Conservation (phyloP, 306 rosid genomes). For the Cyamopsis tetragonoloba region DNA sequence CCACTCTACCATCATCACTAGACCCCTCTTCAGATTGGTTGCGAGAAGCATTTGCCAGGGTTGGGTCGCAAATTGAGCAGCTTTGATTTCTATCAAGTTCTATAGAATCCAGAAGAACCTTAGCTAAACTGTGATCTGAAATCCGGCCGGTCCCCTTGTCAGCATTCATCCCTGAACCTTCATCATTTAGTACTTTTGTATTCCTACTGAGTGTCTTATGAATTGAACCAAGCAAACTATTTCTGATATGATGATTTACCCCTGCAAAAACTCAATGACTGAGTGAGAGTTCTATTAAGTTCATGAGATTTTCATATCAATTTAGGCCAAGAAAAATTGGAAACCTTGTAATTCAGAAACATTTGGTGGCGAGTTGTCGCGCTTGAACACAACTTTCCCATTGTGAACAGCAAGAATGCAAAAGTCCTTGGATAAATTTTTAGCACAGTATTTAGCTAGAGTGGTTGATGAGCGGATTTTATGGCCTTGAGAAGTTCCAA, state of each 20-base stretch:
- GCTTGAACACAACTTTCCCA: constrained; percentile 73
- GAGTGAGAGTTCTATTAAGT: constrained; percentile 25
- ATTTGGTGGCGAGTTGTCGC: constrained; percentile 38
- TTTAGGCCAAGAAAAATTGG: not conserved
- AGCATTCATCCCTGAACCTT: constrained; percentile 20
- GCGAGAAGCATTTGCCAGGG: constrained; percentile 28
- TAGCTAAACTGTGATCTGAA: constrained; percentile 54
- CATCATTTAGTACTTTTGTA: constrained; percentile 50
- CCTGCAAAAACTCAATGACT: constrained; percentile 41
- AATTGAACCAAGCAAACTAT: constrained; percentile 48
- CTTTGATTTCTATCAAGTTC: constrained; percentile 30
- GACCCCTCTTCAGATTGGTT: constrained; percentile 39
- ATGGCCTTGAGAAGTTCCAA: constrained; percentile 64
- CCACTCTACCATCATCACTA: constrained; percentile 31
- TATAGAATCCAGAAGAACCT: constrained; percentile 36
- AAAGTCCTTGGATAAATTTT: constrained; percentile 55
- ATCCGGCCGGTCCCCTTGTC: constrained; percentile 11
- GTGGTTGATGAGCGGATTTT: constrained; percentile 66
- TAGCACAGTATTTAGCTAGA: constrained; percentile 89
- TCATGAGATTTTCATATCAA: not conserved
- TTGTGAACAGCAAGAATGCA: constrained; percentile 75
- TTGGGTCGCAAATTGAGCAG: constrained; percentile 57
- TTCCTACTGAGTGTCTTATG: constrained; percentile 30
- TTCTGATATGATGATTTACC: constrained; percentile 31
- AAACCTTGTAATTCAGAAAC: constrained; percentile 50